A percentile compares a stretch with the other conserved stretches of the same genome.
Evolutionary conservation across 306 rosid species (phyloP).

Genomic region (Oxytropis ochrocephala): DNA sequence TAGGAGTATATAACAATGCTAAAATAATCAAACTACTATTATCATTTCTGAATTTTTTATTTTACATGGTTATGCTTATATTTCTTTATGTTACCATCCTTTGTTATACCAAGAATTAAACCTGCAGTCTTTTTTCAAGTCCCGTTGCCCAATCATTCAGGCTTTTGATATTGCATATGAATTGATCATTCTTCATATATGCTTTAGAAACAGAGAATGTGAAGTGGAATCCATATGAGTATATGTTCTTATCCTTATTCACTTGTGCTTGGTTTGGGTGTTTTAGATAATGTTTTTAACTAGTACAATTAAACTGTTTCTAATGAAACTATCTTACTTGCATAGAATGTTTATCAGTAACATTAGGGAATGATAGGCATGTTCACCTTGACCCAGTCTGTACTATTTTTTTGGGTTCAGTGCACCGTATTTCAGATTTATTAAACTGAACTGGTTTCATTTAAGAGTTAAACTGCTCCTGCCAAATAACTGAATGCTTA

Average conservation of each 20-base stretch:
- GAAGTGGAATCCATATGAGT: not conserved
- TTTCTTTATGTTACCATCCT: not conserved
- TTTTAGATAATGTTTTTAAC: not conserved
- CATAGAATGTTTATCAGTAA: not conserved
- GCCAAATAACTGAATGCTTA: too few relatives aligned
- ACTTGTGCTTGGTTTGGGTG: not conserved
- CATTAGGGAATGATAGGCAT: not conserved
- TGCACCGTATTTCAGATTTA: too few relatives aligned
- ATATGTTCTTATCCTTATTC: not conserved
- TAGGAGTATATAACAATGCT: not conserved
- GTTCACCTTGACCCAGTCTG: too few relatives aligned
- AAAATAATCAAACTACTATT: not conserved
- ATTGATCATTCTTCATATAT: not conserved
- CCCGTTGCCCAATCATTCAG: not conserved
- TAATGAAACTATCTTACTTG: not conserved
- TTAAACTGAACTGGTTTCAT: too few relatives aligned
- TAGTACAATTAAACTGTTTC: constrained; percentile 1
- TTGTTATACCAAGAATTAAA: not conserved
- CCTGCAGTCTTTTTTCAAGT: not conserved
- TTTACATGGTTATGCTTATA: not conserved
- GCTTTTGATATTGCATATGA: not conserved
- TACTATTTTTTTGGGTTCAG: too few relatives aligned
- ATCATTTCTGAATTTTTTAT: not conserved
- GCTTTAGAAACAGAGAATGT: not conserved
- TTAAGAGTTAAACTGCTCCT: too few relatives aligned